Percentiles rank a stretch among this genome's conserved stretches.
These are phyloP conservation scores for Babesia ovis DNA, from an alignment of 169 alveolate species.

Conservation along the genomic window DNA sequence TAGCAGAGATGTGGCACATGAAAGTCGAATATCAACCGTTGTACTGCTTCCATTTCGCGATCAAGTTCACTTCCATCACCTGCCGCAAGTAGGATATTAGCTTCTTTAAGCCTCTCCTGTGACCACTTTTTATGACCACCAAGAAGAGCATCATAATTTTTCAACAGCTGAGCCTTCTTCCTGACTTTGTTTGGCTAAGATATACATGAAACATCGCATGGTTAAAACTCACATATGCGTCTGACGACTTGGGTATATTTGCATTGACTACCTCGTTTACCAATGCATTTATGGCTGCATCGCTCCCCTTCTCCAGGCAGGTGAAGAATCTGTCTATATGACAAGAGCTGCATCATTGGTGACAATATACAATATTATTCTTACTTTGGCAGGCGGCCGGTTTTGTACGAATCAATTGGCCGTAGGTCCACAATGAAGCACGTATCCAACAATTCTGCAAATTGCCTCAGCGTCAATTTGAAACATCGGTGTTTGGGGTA, in stretches of 20 bases:
- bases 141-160: constrained; percentile 11
- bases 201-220: too few species aligned
- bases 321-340: constrained; percentile 35
- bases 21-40: constrained; percentile 35
- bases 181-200: constrained; percentile 6
- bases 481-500: constrained; percentile 57
- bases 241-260: not conserved
- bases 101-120: constrained; percentile 16
- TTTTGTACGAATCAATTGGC: constrained; percentile 53
- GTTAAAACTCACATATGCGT: constrained; percentile 2
- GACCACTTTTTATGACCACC: constrained; percentile 11
- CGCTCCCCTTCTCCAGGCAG: constrained; percentile 15
- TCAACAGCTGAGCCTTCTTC: constrained; percentile 16
- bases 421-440: constrained; percentile 52
- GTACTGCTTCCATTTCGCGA: constrained; percentile 27
- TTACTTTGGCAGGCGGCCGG: constrained; percentile 55
- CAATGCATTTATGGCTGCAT: not conserved
- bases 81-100: constrained; percentile 40
- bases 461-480: constrained; percentile 35
- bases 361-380: not conserved
- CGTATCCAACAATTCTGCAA: constrained; percentile 19
- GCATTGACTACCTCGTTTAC: constrained; percentile 6
- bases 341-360: constrained; percentile 28
- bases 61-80: constrained; percentile 59
- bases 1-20: constrained; percentile 58